phyloP scores from a whole-genome alignment of 192 early-diverging fungal genomes.

The Haplosporangium gracile region DNA sequence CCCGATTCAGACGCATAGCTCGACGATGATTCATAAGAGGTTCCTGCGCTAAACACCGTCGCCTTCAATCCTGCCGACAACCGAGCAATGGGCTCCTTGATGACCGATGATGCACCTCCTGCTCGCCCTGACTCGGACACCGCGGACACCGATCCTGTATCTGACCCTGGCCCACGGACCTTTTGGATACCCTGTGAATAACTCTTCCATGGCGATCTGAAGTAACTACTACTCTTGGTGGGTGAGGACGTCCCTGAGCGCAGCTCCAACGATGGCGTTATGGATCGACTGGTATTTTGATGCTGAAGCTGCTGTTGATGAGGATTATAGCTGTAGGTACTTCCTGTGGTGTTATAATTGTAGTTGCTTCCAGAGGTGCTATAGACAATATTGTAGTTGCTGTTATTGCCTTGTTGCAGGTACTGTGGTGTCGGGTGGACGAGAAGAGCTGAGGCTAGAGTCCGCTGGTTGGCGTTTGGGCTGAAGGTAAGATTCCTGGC shows the following conservation, averaged over 20 bases:
- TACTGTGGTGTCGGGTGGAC: slow-evolving; percentile 17
- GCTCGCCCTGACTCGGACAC: slow-evolving; percentile 43
- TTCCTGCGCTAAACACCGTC: slow-evolving; percentile 31
- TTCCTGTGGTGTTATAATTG: slow-evolving; percentile 4
- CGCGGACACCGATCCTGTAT: slow-evolving; percentile 41
- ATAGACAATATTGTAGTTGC: not conserved
- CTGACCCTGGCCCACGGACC: slow-evolving; percentile 41
- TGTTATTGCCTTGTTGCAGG: not conserved
- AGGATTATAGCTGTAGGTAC: not conserved
- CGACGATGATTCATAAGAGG: slow-evolving; percentile 9
- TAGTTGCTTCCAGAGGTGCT: slow-evolving; percentile 20
- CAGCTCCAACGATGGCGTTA: slow-evolving; percentile 35
- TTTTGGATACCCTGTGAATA: slow-evolving; percentile 36
- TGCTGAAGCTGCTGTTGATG: not conserved
- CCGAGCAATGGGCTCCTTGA: slow-evolving; percentile 47
- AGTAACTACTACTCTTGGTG: slow-evolving; percentile 33
- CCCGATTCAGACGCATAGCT: slow-evolving; percentile 38
- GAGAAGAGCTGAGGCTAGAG: slow-evolving; percentile 28
- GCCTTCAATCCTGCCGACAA: slow-evolving; percentile 52
- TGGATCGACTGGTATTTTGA: slow-evolving; percentile 29
- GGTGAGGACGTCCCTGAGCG: slow-evolving; percentile 46
- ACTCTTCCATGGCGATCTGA: slow-evolving; percentile 50
- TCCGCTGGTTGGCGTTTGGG: slow-evolving; percentile 46
- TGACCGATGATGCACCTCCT: slow-evolving; percentile 24
- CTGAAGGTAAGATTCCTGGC: slow-evolving; percentile 54